These are phyloP conservation scores for Termitomyces sp. DNA, from an alignment of 768 basidiomycete genomes.

Conservation along the genomic window DNA sequence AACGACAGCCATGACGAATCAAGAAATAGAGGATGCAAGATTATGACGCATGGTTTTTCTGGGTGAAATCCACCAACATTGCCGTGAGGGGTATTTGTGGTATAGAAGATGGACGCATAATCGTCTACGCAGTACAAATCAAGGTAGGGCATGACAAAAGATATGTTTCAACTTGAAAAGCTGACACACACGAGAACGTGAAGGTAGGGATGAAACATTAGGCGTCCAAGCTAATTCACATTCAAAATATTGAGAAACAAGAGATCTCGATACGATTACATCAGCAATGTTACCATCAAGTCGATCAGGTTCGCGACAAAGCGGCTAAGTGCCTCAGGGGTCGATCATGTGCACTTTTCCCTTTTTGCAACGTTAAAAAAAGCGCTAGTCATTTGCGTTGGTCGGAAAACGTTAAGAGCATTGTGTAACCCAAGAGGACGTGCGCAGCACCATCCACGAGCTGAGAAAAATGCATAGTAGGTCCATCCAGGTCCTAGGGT, in stretches of 20 bases:
- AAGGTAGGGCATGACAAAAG: conserved; percentile 56
- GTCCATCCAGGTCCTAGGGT: not conserved
- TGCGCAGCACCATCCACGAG: not conserved
- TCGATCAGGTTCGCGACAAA: not conserved
- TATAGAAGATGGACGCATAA: conserved; percentile 70
- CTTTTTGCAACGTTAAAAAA: not conserved
- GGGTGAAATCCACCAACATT: conserved; percentile 67
- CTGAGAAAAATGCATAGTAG: not conserved
- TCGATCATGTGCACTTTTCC: not conserved
- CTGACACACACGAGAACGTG: not conserved
- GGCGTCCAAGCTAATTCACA: not conserved
- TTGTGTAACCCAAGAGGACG: not conserved
- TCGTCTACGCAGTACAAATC: conserved; percentile 59
- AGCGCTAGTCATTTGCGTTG: not conserved
- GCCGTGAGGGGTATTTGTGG: conserved; percentile 51
- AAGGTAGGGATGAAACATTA: conserved; percentile 8
- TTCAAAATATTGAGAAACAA: conserved; percentile 2
- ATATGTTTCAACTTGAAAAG: not conserved
- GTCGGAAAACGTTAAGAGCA: not conserved
- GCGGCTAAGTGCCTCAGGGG: not conserved
- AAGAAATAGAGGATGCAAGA: conserved; percentile 65
- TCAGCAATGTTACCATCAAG: conserved; percentile 6
- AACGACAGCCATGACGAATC: conserved; percentile 64
- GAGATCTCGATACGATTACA: conserved; percentile 13
- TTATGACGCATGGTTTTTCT: conserved; percentile 57